Percentiles rank a stretch among this genome's conserved stretches.
Conservation (phyloP, 306 rosid species). For the Potentilla sterilis region DNA sequence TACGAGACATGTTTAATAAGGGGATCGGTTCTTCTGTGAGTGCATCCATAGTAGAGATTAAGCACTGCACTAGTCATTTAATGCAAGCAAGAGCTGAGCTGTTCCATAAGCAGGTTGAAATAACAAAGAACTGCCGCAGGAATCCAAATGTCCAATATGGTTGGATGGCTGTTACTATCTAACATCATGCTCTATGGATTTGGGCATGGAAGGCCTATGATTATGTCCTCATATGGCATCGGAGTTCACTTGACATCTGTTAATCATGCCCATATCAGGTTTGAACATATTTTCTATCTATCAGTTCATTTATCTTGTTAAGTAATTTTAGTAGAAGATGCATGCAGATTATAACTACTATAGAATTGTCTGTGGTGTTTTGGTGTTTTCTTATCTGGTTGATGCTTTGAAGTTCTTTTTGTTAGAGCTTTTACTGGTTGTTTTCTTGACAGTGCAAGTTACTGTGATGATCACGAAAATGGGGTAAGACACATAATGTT, state of each 20-base stretch:
- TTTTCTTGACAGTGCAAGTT: too few species aligned
- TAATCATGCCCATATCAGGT: conserved; percentile 28
- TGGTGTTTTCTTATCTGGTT: too few species aligned
- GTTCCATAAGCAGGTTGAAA: conserved; percentile 31
- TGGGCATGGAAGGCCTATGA: conserved; percentile 5
- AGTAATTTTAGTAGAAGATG: neutral
- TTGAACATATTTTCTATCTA: neutral
- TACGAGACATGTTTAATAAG: conserved; percentile 16
- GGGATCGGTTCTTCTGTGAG: conserved; percentile 7
- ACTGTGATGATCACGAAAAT: too few species aligned
- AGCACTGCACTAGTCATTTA: conserved; percentile 20
- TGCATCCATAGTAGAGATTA: conserved; percentile 17
- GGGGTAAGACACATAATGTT: too few species aligned
- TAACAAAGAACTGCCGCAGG: conserved; percentile 22
- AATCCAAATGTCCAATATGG: conserved; percentile 31
- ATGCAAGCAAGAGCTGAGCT: conserved; percentile 23
- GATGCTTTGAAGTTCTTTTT: too few species aligned
- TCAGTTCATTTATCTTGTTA: neutral
- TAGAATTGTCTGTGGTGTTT: neutral
- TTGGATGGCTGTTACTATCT: conserved; percentile 28
- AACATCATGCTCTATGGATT: conserved; percentile 21
- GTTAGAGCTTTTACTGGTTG: too few species aligned
- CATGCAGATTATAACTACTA: neutral
- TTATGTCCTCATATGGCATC: conserved; percentile 25
- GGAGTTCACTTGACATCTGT: conserved; percentile 36